Evolutionary conservation across 2,329 filamentous ascomycete genomes (phyloP).

Genomic region (Phialophora macrospora): DNA sequence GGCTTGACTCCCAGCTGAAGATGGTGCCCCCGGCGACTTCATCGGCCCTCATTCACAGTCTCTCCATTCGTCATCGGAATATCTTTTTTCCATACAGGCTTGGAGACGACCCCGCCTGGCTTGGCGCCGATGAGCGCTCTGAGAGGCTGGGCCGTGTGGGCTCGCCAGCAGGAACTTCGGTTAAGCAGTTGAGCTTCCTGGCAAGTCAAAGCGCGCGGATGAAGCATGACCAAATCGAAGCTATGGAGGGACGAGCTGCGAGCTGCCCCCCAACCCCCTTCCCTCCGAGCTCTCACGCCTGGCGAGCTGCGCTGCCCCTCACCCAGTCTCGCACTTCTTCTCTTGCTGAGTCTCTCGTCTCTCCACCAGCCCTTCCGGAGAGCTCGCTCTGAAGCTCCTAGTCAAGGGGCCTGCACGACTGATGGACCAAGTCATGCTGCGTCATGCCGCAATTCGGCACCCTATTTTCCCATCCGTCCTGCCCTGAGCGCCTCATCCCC

Average conservation of each 20-base stretch:
- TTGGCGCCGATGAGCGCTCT: neutral
- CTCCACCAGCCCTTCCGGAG: constrained; percentile 11
- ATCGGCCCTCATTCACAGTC: no score
- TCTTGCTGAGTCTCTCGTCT: constrained; percentile 4
- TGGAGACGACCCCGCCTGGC: neutral
- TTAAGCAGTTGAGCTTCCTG: neutral
- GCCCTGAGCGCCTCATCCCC: constrained; percentile 17
- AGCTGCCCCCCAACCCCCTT: neutral
- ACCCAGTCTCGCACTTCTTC: constrained; percentile 12
- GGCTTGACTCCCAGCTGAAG: neutral
- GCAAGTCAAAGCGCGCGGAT: neutral
- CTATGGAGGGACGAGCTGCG: constrained; percentile 1
- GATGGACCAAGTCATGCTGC: constrained; percentile 14
- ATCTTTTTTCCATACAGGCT: neutral
- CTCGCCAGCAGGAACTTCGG: neutral
- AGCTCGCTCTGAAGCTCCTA: constrained; percentile 10
- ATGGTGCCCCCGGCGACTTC: neutral
- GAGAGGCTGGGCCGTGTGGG: neutral
- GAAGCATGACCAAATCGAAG: constrained; percentile 8
- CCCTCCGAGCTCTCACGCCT: neutral
- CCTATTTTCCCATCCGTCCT: constrained; percentile 13
- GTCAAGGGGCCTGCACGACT: constrained; percentile 17
- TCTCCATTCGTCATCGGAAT: neutral
- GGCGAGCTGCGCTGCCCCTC: neutral
- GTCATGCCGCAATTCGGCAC: constrained; percentile 19